phyloP scores from a whole-genome alignment of 2,329 filamentous ascomycete genomes.

The Aureobasidium sp. region DNA sequence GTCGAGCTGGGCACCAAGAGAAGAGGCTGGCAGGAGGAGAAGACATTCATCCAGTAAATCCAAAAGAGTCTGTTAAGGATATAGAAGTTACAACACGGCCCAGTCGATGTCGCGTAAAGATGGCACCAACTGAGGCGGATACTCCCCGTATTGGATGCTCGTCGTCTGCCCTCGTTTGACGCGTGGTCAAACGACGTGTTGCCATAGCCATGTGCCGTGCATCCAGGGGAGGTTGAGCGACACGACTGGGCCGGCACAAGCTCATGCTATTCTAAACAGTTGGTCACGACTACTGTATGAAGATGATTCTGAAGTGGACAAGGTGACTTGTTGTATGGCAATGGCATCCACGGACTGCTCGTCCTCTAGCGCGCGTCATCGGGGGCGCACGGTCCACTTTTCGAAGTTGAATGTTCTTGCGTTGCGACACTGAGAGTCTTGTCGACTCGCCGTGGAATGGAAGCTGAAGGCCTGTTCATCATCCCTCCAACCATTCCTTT shows the following conservation, averaged over 20 bases:
- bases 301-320: background rate
- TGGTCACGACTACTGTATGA: background rate
- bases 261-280: background rate
- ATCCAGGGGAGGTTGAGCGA: background rate
- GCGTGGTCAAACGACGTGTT: background rate
- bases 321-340: background rate
- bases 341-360: background rate
- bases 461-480: background rate
- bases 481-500: slow-evolving; percentile 11
- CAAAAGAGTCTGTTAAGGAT: background rate
- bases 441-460: background rate
- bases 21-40: slow-evolving; percentile 71
- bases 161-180: background rate
- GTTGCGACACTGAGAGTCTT: background rate
- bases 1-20: slow-evolving; percentile 91
- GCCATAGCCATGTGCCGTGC: background rate
- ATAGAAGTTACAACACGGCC: background rate
- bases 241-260: background rate
- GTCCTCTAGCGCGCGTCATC: background rate
- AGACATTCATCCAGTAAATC: slow-evolving; percentile 39
- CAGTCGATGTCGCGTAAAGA: background rate
- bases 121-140: background rate
- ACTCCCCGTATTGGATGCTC: background rate
- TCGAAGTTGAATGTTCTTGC: no score
- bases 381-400: background rate